Evolutionary conservation across 768 basidiomycete species (phyloP).

Genomic region (Tricholoma bakamatsutake): DNA sequence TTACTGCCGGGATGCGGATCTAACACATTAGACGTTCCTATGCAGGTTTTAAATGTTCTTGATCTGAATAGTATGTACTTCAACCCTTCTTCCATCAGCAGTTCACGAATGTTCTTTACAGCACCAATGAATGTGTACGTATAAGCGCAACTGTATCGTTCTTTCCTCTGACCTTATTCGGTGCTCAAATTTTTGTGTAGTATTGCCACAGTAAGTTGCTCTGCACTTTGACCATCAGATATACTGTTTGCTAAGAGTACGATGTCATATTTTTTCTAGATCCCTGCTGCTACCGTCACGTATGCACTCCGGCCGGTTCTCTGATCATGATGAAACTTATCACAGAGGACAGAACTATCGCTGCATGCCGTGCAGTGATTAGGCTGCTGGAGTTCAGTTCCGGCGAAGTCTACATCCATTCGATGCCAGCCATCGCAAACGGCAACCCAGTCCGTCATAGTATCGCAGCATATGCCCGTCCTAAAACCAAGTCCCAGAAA

Average conservation of each 20-base stretch:
- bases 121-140: constrained; percentile 62
- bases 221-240: background rate
- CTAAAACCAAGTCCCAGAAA: constrained; percentile 26
- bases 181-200: constrained; percentile 22
- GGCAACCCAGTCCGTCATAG: constrained; percentile 28
- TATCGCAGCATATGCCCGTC: constrained; percentile 17
- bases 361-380: constrained; percentile 65
- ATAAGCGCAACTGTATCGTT: background rate
- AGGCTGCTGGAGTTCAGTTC: constrained; percentile 52
- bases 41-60: constrained; percentile 50
- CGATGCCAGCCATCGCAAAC: constrained; percentile 33
- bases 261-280: constrained; percentile 24
- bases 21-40: background rate
- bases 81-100: background rate
- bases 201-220: constrained; percentile 42
- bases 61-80: constrained; percentile 50
- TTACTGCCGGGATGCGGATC: background rate
- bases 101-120: constrained; percentile 17
- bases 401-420: constrained; percentile 40
- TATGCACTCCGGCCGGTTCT: constrained; percentile 20
- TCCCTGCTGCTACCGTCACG: constrained; percentile 65
- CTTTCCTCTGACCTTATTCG: background rate
- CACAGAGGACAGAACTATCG: constrained; percentile 40
- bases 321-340: constrained; percentile 3
- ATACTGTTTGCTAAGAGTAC: background rate